These are phyloP conservation scores for Backusella liffmaniae DNA, from an alignment of 192 early-diverging fungal genomes.

Conservation along the genomic window DNA sequence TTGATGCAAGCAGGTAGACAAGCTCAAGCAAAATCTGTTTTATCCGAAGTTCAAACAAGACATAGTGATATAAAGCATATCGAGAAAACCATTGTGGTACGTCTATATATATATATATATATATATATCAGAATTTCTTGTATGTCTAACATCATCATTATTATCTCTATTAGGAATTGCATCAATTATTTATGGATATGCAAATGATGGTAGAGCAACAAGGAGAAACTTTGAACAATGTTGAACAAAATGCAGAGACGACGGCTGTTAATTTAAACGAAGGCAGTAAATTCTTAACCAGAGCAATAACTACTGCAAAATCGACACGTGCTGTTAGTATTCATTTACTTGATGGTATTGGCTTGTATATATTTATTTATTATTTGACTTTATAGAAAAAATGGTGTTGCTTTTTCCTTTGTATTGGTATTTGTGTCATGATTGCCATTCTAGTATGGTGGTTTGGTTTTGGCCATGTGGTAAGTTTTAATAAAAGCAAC, in stretches of 20 bases:
- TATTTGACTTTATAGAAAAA: conserved; percentile 22
- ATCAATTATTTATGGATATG: conserved; percentile 89
- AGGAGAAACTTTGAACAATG: conserved; percentile 68
- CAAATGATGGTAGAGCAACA: conserved; percentile 75
- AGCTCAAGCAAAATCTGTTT: conserved; percentile 68
- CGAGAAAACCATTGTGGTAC: conserved; percentile 81
- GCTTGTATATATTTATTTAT: neutral
- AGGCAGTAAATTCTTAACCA: conserved; percentile 21
- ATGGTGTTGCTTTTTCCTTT: conserved; percentile 33
- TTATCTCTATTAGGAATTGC: conserved; percentile 62
- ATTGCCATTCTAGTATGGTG: conserved; percentile 38
- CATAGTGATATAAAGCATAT: conserved; percentile 83
- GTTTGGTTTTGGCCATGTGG: conserved; percentile 26
- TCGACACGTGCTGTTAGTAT: conserved; percentile 23
- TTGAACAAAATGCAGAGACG: conserved; percentile 59
- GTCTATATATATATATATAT: conserved; percentile 32
- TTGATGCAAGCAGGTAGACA: conserved; percentile 70
- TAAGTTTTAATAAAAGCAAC: too few species aligned
- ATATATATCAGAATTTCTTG: neutral
- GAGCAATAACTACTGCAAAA: conserved; percentile 32
- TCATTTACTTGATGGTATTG: neutral
- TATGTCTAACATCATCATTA: neutral
- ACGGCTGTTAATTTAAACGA: conserved; percentile 20
- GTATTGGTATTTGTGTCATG: conserved; percentile 24
- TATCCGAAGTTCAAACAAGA: conserved; percentile 78